Base-by-base conservation (phyloP, 345 rosid species). In the Rhizophora mangle region DNA sequence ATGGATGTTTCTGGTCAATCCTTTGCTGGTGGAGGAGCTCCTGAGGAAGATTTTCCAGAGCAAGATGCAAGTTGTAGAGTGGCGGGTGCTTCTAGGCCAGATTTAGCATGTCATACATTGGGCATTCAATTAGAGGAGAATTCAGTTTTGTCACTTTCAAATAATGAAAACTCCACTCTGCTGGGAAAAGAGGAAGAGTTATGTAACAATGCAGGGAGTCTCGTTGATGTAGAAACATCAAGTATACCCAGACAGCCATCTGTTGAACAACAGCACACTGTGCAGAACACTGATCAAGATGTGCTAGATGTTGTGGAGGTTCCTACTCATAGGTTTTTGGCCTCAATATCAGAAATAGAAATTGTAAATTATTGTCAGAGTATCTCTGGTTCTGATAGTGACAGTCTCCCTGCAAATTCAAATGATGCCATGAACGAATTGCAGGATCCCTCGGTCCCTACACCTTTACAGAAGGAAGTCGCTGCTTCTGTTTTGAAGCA, bases 271-370 rank as follows among this genome's bases (percentile, higher is more conserved):
- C 78, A 81, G 57, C 66, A 67, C 57, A 63, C 47, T 59, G 52
- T 65, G 54, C 63, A 19, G 72, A 67, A 70, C 30, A n/a, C 67
- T 37, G 56, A 72, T 63, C 61, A 47, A 9, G 79, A 80, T 69
- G 81, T 73, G 69, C 67, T 74, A 34, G 82, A 76, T 71, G 79
- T 67, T 53, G 69, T 58, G 18, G 89, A 84, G 72, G 81, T 76
- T 76, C 72, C 80, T 29, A 61, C 54, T 34, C 84, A 68, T 34
- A 72, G 72, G 71, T 75, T 81, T 65, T 78, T 86, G 71, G 82
- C 77, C 19, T 75, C 83, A 68, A 79, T 73, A 75, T 83, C 91
- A 73, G 96, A 88, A 84, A 90, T 82, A 67, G 92, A 86, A 81
- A 51, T 63, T 5, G 84, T 81, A 77, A 81, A 81, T 52, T 64